Base-by-base conservation (phyloP, 2,329 filamentous ascomycete species). In the Nemania sp. region DNA sequence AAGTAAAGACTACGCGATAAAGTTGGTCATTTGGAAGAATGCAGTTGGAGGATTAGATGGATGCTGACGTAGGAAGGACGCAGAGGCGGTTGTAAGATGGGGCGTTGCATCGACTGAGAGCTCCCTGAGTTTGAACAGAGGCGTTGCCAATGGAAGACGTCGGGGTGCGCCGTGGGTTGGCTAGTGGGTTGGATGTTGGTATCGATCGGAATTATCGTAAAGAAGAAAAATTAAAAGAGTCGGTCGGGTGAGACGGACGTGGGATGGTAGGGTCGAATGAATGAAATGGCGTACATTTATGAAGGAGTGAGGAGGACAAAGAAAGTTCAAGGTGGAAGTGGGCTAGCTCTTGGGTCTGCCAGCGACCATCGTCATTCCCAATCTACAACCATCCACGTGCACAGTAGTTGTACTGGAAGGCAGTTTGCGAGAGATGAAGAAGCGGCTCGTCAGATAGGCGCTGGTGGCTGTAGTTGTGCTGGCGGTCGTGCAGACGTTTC, bases 11-110 rank as follows among this genome's bases (percentile, higher is more conserved):
- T 72, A 67, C 65, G 68, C 47, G 67, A 55, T 58, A 64, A 54
- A 47, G 66, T 72, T 73, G 68, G 65, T 75, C 75, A 77, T 76
- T 55, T 71, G 68, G 57, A 62, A 62, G 20, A 53, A 18, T n/a
- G 51, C 32, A 45, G 24, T 59, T 54, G 61, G 70, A 64, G 59
- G 58, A 58, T 45, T 66, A 49, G 70, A 66, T 71, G 58, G 41
- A 65, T 61, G 68, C 67, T 70, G 63, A 70, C 63, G 69, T 66
- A 63, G 55, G 67, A 65, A 49, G 38, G 60, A 67, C 58, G 72
- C 47, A 41, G 57, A 70, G 54, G 58, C 54, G 52, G 62, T 49
- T 47, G 68, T 62, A 62, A 65, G 35, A 64, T 58, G 7, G 64
- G 66, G n/a, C 41, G 51, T 68, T 57, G 67, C 61, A 70, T 73